Evolutionary conservation across 257 asterid genomes (phyloP).

Genomic region (Handroanthus guayacan): DNA sequence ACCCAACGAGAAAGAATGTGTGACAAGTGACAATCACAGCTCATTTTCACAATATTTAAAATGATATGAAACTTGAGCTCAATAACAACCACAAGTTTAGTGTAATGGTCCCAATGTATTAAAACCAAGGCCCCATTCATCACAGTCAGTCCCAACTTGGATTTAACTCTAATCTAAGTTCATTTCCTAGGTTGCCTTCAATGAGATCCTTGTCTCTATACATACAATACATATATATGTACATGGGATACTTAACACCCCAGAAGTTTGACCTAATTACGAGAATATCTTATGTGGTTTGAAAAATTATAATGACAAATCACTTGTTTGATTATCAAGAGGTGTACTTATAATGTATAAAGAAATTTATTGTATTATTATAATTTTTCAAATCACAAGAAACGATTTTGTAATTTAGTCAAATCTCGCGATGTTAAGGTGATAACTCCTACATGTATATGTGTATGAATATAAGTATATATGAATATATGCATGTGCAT

Average conservation of each 20-base stretch:
- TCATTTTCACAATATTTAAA: background rate
- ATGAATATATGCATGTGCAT: background rate
- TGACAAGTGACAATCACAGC: conserved; percentile 4
- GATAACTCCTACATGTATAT: no score
- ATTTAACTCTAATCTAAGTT: conserved; percentile 13
- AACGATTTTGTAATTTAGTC: no score
- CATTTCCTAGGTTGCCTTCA: conserved; percentile 34
- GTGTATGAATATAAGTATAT: no score
- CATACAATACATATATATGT: background rate
- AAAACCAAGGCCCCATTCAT: conserved; percentile 32
- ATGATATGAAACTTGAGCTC: background rate
- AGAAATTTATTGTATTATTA: no score
- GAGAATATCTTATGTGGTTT: no score
- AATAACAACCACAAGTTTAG: conserved; percentile 32
- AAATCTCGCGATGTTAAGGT: no score
- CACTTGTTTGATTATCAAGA: no score
- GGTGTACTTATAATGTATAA: no score
- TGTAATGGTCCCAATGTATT: conserved; percentile 29
- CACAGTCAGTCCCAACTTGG: conserved; percentile 27
- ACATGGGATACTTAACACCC: no score
- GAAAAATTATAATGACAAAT: no score
- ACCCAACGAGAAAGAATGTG: background rate
- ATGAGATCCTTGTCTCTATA: conserved; percentile 22
- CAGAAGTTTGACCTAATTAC: no score
- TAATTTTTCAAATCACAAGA: no score